Evolutionary conservation across 176 grass and related monocot genomes (phyloP).

Genomic region (Zea mays): Zm-B73-REFERENCE-NAM-5.0 NC_050099.1:196975501-196976000

Average conservation of each 20-base stretch:
- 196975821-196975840: background rate
- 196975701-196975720: background rate
- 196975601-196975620: constrained; percentile 55
- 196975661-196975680: constrained; percentile 17
- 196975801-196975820: background rate
- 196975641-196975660: constrained; percentile 26
- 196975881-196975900: constrained; percentile 18
- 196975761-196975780: background rate
- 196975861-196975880: background rate
- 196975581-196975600: constrained; percentile 50
- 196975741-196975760: background rate
- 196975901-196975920: constrained; percentile 30
- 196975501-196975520: constrained; percentile 59
- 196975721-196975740: background rate
- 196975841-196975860: background rate
- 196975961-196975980: constrained; percentile 8
- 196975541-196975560: constrained; percentile 58
- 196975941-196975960: background rate
- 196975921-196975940: constrained; percentile 24
- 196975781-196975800: background rate
- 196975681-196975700: background rate
- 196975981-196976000: constrained; percentile 1
- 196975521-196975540: constrained; percentile 50
- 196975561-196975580: constrained; percentile 59
- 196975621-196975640: constrained; percentile 27